Conservation (phyloP, 352 stramenopile species). For the Globisporangium echinulatum region DNA sequence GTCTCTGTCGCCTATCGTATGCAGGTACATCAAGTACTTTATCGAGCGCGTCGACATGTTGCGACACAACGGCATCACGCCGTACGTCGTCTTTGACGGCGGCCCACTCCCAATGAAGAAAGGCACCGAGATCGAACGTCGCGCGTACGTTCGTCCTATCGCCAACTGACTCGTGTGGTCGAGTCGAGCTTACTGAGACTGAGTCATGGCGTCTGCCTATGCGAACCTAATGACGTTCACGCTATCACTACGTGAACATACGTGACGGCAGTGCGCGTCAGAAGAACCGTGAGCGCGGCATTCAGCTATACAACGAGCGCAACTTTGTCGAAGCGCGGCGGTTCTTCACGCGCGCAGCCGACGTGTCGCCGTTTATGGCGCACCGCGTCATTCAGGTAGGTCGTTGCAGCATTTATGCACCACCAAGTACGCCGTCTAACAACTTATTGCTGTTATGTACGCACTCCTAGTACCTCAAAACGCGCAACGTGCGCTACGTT, state of each 20-base stretch:
- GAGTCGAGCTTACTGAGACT: neutral
- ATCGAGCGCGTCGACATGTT: slow-evolving; percentile 52
- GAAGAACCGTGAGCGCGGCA: slow-evolving; percentile 60
- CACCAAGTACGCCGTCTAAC: no score
- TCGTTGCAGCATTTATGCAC: neutral
- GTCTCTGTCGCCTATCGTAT: neutral
- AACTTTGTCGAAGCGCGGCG: slow-evolving; percentile 63
- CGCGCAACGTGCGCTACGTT: slow-evolving; percentile 79
- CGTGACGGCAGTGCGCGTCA: slow-evolving; percentile 31
- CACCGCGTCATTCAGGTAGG: slow-evolving; percentile 69
- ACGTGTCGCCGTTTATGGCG: slow-evolving; percentile 77
- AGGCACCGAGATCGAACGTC: slow-evolving; percentile 63
- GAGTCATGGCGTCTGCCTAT: neutral
- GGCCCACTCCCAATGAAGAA: slow-evolving; percentile 73
- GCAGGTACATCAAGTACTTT: slow-evolving; percentile 75
- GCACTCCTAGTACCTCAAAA: slow-evolving; percentile 36
- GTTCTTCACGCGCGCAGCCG: slow-evolving; percentile 60
- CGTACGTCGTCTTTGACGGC: slow-evolving; percentile 79
- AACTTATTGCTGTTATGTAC: no score
- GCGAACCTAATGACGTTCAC: neutral
- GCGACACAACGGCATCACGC: slow-evolving; percentile 46
- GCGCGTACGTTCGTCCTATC: slow-evolving; percentile 27
- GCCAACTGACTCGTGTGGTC: neutral
- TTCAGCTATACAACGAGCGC: slow-evolving; percentile 47
- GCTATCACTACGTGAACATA: neutral